Percentiles rank a stretch among this genome's conserved stretches.
phyloP scores from a whole-genome alignment of 331 rosid species.

The Spiraea crenata region DNA sequence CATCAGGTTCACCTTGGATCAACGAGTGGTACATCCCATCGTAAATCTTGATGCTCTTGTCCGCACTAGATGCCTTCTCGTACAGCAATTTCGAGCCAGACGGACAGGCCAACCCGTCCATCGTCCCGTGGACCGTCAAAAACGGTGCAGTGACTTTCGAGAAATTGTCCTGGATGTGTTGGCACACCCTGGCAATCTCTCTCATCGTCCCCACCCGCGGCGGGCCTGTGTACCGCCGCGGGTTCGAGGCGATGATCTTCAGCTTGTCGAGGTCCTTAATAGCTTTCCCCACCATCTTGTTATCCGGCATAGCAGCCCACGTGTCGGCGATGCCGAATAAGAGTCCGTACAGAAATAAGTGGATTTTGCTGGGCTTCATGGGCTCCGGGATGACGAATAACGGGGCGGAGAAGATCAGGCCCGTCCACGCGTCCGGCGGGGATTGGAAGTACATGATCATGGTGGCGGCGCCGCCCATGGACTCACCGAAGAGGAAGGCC shows the following conservation, averaged over 20 bases:
- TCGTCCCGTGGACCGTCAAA: slow-evolving; percentile 76
- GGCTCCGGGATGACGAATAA: slow-evolving; percentile 82
- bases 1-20: slow-evolving; percentile 91
- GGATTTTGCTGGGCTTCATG: slow-evolving; percentile 70
- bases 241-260: slow-evolving; percentile 72
- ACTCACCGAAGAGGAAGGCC: slow-evolving; percentile 86
- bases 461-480: slow-evolving; percentile 75
- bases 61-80: slow-evolving; percentile 74
- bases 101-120: slow-evolving; percentile 87
- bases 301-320: slow-evolving; percentile 95
- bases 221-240: slow-evolving; percentile 78
- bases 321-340: slow-evolving; percentile 87
- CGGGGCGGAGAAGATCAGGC: slow-evolving; percentile 81
- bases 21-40: slow-evolving; percentile 76
- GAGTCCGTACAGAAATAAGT: slow-evolving; percentile 58
- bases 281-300: slow-evolving; percentile 90
- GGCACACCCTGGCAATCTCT: slow-evolving; percentile 78
- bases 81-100: slow-evolving; percentile 67
- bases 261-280: slow-evolving; percentile 71
- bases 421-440: slow-evolving; percentile 70
- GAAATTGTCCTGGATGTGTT: slow-evolving; percentile 76
- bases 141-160: slow-evolving; percentile 68
- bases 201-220: slow-evolving; percentile 98
- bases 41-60: slow-evolving; percentile 81
- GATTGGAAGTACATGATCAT: slow-evolving; percentile 78